Base-by-base conservation (phyloP, 2,329 filamentous ascomycete species). In the Pseudopyrenochaeta lycopersici region DNA sequence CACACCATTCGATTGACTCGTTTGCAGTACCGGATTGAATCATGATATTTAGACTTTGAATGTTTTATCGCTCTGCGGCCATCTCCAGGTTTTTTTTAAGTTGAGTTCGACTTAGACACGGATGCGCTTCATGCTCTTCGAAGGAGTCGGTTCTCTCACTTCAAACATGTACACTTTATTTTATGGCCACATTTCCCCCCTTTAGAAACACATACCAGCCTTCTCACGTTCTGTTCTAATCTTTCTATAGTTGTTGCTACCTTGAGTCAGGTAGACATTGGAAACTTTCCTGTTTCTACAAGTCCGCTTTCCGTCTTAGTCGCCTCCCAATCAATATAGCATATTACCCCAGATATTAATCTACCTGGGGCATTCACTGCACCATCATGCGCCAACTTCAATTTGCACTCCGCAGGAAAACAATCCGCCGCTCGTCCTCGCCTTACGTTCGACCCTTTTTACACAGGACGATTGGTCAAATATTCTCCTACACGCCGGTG, bases 281-380 rank as follows among this genome's bases (percentile, higher is more conserved):
- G 36, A 15, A 10, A 33, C 14, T 31, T 48, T 52, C n/a, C 45
- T 52, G 30, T 49, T 52, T 49, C 49, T 46, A 39, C 14, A 20
- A 27, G 50, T 52, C 54, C 47, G 50, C 39, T 52, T 42, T 58
- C 58, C 52, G 56, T 56, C 29, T 52, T 61, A 60, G 45, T 53
- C 43, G 48, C 40, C 45, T 18, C 41, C 47, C 52, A 46, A 46
- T 33, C 58, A 66, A 65, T 68, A 48, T 68, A 56, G 48, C 56
- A 64, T 60, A 71, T 68, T 68, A 64, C 45, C 55, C 58, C 62
- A 67, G 44, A 69, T 69, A 72, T 72, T 73, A 73, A 71, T 71
- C 49, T 70, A 71, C 54, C 48, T 55, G 54, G 46, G 52, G 57
- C 63, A 50, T 46, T 50, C 42, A 41, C 46, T 50, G 57, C 66